phyloP scores from a whole-genome alignment of 805 yeast species.

The Cyberlindnera americana region DNA sequence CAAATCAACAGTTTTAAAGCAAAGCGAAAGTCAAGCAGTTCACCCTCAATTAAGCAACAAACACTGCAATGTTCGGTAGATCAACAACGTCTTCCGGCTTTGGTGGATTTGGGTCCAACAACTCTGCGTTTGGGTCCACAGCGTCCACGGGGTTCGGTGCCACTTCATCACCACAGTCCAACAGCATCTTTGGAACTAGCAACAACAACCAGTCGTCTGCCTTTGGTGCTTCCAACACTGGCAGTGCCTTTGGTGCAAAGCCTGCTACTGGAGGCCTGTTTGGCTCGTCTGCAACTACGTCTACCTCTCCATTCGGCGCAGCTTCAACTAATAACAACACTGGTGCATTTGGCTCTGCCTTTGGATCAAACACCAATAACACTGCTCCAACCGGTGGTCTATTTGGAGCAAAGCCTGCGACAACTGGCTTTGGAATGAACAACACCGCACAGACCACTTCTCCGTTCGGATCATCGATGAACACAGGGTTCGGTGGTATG shows the following conservation, averaged over 20 bases:
- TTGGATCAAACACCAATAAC: conserved; percentile 34
- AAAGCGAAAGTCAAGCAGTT: no score
- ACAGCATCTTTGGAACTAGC: conserved; percentile 38
- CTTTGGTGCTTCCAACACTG: conserved; percentile 19
- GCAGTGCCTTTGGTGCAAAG: conserved; percentile 25
- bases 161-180: conserved; percentile 25
- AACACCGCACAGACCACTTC: conserved; percentile 30
- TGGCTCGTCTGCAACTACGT: conserved; percentile 23
- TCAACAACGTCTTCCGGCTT: conserved; percentile 26
- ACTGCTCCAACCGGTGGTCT: conserved; percentile 31
- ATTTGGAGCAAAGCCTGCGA: conserved; percentile 37
- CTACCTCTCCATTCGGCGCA: conserved; percentile 30
- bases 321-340: conserved; percentile 28
- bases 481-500: conserved; percentile 23
- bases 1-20: no score
- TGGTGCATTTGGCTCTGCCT: conserved; percentile 32
- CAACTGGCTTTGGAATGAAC: conserved; percentile 24
- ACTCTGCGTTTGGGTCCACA: conserved; percentile 28
- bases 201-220: conserved; percentile 29
- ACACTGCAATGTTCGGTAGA: conserved; percentile 27
- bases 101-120: conserved; percentile 33
- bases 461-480: conserved; percentile 35
- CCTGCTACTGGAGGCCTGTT: conserved; percentile 22
- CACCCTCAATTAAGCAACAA: background rate
- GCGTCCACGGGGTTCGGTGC: conserved; percentile 25